phyloP scores from a whole-genome alignment of 805 yeast species.

The Metschnikowia koreensis region DNA sequence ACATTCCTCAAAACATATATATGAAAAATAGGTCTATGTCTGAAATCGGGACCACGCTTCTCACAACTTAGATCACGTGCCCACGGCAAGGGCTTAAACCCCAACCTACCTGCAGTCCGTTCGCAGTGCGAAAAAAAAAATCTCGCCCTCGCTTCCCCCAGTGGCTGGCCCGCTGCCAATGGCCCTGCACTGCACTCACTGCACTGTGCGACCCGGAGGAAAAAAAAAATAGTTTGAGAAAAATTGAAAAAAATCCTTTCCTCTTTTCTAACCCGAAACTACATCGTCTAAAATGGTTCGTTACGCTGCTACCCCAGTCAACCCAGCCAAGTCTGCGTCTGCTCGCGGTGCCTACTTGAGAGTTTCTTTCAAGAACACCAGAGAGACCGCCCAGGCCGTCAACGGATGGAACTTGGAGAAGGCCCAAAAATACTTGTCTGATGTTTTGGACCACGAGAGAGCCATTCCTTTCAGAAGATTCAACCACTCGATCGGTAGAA shows the following conservation, averaged over 20 bases:
- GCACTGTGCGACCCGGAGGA: constrained; percentile 3
- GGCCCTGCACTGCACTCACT: constrained; percentile 3
- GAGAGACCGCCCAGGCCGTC: constrained; percentile 98
- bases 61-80: constrained; percentile 15
- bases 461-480: constrained; percentile 99
- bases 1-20: too few species aligned
- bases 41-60: not conserved
- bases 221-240: constrained; percentile 1
- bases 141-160: not conserved
- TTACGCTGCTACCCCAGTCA: constrained; percentile 98
- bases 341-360: constrained; percentile 99
- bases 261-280: constrained; percentile 10
- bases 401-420: constrained; percentile 96
- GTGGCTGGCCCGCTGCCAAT: not conserved
- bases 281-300: constrained; percentile 74
- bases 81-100: constrained; percentile 14
- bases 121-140: constrained; percentile 5
- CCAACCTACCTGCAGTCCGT: constrained; percentile 7
- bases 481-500: constrained; percentile 95
- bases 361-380: constrained; percentile 99
- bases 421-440: constrained; percentile 94
- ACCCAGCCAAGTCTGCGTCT: constrained; percentile 99
- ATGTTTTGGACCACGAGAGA: constrained; percentile 97
- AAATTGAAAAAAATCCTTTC: constrained; percentile 5
- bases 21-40: too few species aligned